Conservation (phyloP, 2,329 filamentous ascomycete species). For the Sarocladium kiliense region DNA sequence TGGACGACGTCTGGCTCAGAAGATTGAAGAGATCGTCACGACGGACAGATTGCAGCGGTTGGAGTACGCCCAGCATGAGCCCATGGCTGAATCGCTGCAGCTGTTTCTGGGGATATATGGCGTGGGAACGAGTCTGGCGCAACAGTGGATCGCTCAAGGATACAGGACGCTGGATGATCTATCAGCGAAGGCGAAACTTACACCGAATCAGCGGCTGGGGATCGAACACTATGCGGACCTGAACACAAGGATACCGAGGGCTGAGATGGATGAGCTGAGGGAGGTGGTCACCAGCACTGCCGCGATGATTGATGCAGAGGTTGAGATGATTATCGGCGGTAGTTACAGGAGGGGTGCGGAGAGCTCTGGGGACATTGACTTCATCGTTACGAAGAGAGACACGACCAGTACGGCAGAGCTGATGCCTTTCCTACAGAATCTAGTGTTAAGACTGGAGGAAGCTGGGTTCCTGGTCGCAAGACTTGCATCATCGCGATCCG, state of each 20-base stretch:
- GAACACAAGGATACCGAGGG: constrained; percentile 68
- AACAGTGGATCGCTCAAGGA: constrained; percentile 71
- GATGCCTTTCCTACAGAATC: constrained; percentile 52
- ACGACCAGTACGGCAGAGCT: constrained; percentile 52
- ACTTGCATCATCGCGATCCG: constrained; percentile 51
- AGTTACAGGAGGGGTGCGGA: constrained; percentile 78
- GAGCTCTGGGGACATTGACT: constrained; percentile 76
- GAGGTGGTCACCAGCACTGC: constrained; percentile 57
- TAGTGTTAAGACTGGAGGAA: constrained; percentile 58
- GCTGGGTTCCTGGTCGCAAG: constrained; percentile 63
- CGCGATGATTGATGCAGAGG: constrained; percentile 51
- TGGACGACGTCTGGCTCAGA: constrained; percentile 67
- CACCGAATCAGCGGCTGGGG: constrained; percentile 66
- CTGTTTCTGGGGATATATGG: constrained; percentile 76
- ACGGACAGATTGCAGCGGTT: constrained; percentile 69
- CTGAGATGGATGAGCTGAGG: constrained; percentile 68
- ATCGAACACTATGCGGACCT: constrained; percentile 79
- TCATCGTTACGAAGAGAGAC: constrained; percentile 68
- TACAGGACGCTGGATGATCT: constrained; percentile 72
- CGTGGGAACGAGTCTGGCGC: constrained; percentile 65
- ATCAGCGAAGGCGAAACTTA: constrained; percentile 53
- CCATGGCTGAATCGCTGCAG: constrained; percentile 59
- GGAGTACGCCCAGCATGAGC: constrained; percentile 64
- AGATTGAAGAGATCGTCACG: constrained; percentile 83
- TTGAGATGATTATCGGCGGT: constrained; percentile 72